Evolutionary conservation across 2,329 filamentous ascomycete species (phyloP), one percentile per base, ranked within the genome.

Genomic region (Alternaria burnsii): DNA sequence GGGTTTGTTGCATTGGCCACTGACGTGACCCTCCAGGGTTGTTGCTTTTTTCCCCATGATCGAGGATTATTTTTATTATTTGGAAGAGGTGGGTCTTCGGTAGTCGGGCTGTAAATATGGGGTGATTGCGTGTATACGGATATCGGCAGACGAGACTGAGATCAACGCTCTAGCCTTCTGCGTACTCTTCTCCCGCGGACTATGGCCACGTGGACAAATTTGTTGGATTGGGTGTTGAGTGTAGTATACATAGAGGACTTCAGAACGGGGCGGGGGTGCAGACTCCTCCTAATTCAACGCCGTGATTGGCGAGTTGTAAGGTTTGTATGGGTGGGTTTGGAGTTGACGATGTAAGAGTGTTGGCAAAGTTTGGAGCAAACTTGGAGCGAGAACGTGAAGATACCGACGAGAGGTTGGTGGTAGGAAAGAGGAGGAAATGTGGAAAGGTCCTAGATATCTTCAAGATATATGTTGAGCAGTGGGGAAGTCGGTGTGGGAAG

Each of bases 1-100:
- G n/a, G 84, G 84, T 59, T 77, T 80, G 63, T 82, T 82, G 16
- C 75, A 71, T 63, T 82, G 80, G 5, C 79, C 79, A 18, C 78
- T 78, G 22, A 78, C 69, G 56, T 79, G 78, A 52, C 62, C 67
- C 66, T 58, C 66, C 14, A 67, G 62, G 52, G 66, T 55, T 18
- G 59, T 51, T 24, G 62, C 59, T 58, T 67, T 48, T 57, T 69
- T 64, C 47, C 64, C 71, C 71, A 75, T 76, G 10, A 16, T 66
- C 30, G 41, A 16, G 30, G 30, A 11, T 18, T 34, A 7, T 52
- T 56, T 53, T 9, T 20, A 18, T 18, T 10, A 9, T 42, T 57
- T 41, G 26, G 18, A 46, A 46, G 43, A 55, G 22, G 3, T 22
- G 26, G 22, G 9, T 42, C 14, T 52, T 42, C 5, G 38, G 51